A percentile compares a stretch with the other conserved stretches of the same genome.
Evolutionary conservation across 306 rosid genomes (phyloP).

Genomic region (Prunus campanulata): DNA sequence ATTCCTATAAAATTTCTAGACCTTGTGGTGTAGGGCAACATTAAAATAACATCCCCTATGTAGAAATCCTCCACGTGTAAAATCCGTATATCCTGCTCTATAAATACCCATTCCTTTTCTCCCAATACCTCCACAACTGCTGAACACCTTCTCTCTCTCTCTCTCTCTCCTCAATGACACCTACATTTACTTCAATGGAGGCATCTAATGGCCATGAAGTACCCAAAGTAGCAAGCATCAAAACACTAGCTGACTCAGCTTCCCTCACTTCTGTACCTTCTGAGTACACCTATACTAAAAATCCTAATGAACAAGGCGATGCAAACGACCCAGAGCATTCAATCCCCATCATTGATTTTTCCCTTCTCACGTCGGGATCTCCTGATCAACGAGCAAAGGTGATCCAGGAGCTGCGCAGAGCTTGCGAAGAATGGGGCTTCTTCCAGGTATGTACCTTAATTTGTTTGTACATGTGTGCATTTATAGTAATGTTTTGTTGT

Average conservation of each 20-base stretch:
- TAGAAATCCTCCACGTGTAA: no score
- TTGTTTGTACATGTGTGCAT: background rate
- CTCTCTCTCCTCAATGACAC: background rate
- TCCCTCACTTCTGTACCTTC: conserved; percentile 38
- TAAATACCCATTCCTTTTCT: no score
- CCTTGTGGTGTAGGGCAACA: background rate
- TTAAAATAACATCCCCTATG: no score
- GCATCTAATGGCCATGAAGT: no score
- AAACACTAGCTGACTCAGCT: conserved; percentile 39
- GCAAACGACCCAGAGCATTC: conserved; percentile 36
- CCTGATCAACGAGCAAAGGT: conserved; percentile 17
- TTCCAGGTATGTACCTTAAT: conserved; percentile 19
- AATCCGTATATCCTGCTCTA: no score
- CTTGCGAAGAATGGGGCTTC: conserved; percentile 38
- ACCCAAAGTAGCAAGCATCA: conserved; percentile 6
- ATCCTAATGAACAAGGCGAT: conserved; percentile 17
- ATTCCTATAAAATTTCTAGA: no score
- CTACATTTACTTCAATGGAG: background rate
- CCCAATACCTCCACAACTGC: no score
- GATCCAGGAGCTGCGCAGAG: conserved; percentile 26
- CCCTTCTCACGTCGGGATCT: conserved; percentile 19
- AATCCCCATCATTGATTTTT: conserved; percentile 33
- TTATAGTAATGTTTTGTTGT: background rate
- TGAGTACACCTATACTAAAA: conserved; percentile 23
- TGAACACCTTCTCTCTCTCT: background rate